A percentile compares a stretch with the other conserved stretches of the same genome.
These are phyloP conservation scores for Sugiyamaella sp. DNA, from an alignment of 1,139 yeast genomes.

Conservation along the genomic window DNA sequence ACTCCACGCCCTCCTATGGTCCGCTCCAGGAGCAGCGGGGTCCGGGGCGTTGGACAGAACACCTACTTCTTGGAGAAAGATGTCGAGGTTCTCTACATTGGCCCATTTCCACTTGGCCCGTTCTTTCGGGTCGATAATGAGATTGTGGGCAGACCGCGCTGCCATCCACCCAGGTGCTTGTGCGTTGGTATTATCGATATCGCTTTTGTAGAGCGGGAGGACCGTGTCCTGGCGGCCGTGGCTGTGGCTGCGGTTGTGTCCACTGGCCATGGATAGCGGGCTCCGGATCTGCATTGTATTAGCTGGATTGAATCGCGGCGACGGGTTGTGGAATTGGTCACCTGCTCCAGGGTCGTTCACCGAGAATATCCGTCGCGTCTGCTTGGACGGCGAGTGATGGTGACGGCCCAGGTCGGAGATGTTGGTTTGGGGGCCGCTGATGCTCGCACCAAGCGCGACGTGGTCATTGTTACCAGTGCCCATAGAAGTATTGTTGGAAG, in stretches of 20 bases:
- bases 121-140: slow-evolving; percentile 58
- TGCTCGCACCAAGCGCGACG: neutral
- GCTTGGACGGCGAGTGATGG: neutral
- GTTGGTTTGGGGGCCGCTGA: neutral
- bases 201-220: slow-evolving; percentile 11
- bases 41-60: neutral
- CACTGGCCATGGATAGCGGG: neutral
- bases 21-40: no score
- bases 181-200: neutral
- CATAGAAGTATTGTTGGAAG: neutral
- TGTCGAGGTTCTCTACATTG: slow-evolving; percentile 86
- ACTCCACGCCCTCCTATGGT: neutral
- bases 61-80: slow-evolving; percentile 63
- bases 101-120: slow-evolving; percentile 96
- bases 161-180: slow-evolving; percentile 5
- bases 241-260: neutral
- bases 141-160: slow-evolving; percentile 7
- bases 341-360: neutral
- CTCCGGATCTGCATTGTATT: neutral
- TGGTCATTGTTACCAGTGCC: neutral
- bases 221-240: slow-evolving; percentile 8
- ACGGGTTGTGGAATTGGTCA: no score
- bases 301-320: neutral
- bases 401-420: neutral
- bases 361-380: neutral